Percentiles rank a stretch among this genome's conserved stretches.
phyloP scores from a whole-genome alignment of 1,284 basidiomycete genomes.

The Laetiporus sulphureus region DNA sequence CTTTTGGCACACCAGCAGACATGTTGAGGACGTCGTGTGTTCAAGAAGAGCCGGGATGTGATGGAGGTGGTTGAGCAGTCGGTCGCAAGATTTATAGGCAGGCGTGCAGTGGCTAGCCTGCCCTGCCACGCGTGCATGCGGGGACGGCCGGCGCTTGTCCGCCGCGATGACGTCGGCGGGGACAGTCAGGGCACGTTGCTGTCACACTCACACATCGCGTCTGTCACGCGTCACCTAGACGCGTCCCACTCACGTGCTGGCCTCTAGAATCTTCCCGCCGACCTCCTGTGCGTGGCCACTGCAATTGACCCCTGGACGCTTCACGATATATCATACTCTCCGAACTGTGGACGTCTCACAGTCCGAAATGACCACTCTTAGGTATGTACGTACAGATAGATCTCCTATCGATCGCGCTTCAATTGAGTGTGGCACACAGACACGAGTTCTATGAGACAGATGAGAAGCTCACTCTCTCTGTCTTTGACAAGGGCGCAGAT shows the following conservation, averaged over 20 bases:
- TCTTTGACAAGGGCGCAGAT: slow-evolving; percentile 78
- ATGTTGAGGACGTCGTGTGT: no score
- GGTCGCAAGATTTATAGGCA: no score
- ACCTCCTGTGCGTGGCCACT: no score
- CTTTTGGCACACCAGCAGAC: slow-evolving; percentile 25
- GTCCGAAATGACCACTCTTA: background rate
- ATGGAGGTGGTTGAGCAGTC: no score
- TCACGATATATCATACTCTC: background rate
- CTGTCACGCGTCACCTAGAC: slow-evolving; percentile 1
- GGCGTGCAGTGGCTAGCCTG: no score
- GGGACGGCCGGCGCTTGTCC: no score
- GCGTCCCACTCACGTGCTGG: slow-evolving; percentile 14
- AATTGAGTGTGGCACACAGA: slow-evolving; percentile 38
- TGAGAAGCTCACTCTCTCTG: slow-evolving; percentile 62
- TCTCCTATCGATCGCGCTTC: no score
- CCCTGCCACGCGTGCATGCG: no score
- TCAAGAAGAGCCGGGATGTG: no score
- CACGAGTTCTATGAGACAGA: slow-evolving; percentile 89
- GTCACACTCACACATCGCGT: slow-evolving; percentile 1
- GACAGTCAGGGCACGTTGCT: background rate
- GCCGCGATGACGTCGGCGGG: slow-evolving; percentile 8
- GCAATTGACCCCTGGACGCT: no score
- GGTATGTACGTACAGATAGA: background rate
- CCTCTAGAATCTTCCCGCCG: slow-evolving; percentile 21
- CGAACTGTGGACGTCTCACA: background rate